Conservation (phyloP, 352 stramenopile species). For the Pythium biforme region DNA sequence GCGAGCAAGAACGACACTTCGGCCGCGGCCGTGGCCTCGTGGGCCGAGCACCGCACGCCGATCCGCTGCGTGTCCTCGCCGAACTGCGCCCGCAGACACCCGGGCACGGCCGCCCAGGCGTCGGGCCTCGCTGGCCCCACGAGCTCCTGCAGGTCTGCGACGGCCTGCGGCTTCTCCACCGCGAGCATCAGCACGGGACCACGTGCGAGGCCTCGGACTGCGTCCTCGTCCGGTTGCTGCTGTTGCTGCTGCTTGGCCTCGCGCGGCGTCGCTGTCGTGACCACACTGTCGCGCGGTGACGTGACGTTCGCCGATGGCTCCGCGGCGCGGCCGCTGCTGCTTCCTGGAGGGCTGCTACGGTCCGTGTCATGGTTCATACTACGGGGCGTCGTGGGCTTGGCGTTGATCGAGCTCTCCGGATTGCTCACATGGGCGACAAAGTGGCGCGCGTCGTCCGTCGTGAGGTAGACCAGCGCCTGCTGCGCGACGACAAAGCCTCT, state of each 20-base stretch:
- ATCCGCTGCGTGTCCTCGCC: slow-evolving; percentile 35
- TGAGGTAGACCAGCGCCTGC: slow-evolving; percentile 46
- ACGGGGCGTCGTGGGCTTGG: not conserved
- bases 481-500: slow-evolving; percentile 46
- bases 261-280: slow-evolving; percentile 4
- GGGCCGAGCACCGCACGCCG: slow-evolving; percentile 41
- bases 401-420: slow-evolving; percentile 28
- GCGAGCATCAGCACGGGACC: slow-evolving; percentile 48
- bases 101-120: slow-evolving; percentile 23
- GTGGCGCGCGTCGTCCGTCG: slow-evolving; percentile 31
- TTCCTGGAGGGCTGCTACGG: not conserved
- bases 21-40: slow-evolving; percentile 33
- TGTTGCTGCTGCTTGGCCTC: slow-evolving; percentile 7
- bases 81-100: slow-evolving; percentile 43
- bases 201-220: slow-evolving; percentile 27
- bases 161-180: slow-evolving; percentile 44
- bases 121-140: slow-evolving; percentile 37
- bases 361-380: not conserved
- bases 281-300: not conserved
- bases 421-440: slow-evolving; percentile 47
- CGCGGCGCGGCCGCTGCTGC: not conserved
- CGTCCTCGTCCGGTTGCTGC: slow-evolving; percentile 30
- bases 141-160: slow-evolving; percentile 53
- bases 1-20: slow-evolving; percentile 48
- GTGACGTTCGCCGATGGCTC: too few relatives aligned